Base-by-base conservation (phyloP, 192 early-diverging fungal species). In the Gigaspora rosea region DNA sequence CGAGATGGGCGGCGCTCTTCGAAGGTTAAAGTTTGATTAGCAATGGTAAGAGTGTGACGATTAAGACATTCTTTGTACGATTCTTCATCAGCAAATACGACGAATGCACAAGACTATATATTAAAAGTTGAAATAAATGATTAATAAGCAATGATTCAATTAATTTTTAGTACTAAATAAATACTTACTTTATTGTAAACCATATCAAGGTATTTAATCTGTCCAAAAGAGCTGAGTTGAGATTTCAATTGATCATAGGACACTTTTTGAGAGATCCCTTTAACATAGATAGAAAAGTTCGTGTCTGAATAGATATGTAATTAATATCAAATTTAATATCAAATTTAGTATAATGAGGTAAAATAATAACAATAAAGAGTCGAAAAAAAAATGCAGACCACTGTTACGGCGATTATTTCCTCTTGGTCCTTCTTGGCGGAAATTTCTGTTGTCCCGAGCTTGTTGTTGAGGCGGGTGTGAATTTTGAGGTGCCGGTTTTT, bases 191-290 rank as follows among this genome's bases (percentile, higher is more conserved):
- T 90, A 47, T 83, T 58, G 22, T 79, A 54, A 52, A 79, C 73
- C 52, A 88, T 85, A 48, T 92, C 91, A 36, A 95, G 86, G 63
- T 87, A 78, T 32, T 77, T 80, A n/a, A 94, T 82, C 2, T 70
- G 66, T 2, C 93, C 93, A 79, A 90, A 84, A 35, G 78, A 81
- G 20, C 76, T 56, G 77, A 92, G 92, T 0, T 82, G 83, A 10
- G 83, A 83, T 51, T 81, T 83, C 76, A 95, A 78, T 22, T 81
- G 79, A 4, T 82, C 79, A 18, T 85, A 79, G 18, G 87, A 79
- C 50, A 90, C 80, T 36, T 76, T 83, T 33, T 87, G 85, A 9
- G 79, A 83, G 32, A 92, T 81, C 76, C 86, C 86, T 80, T 88
- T 87, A 66, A 92, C 76, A 76, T 90, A 94, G 84, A 82, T 80